Conservation (phyloP, 1,139 yeast genomes). For the Yamadazyma siamensis region DNA sequence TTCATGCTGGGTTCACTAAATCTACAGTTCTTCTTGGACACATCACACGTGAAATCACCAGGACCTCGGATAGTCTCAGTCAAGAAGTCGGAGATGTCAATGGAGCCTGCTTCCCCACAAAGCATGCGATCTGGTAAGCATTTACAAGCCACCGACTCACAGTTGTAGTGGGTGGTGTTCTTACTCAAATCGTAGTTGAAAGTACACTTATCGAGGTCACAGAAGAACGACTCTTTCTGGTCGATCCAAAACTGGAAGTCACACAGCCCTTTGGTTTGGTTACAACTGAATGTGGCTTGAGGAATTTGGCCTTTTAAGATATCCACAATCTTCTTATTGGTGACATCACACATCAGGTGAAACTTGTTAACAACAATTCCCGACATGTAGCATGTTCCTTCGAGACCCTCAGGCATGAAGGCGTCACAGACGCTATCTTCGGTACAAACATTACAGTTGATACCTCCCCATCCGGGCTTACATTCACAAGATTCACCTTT, state of each 20-base stretch:
- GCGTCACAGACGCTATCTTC: conserved; percentile 73
- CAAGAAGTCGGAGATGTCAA: conserved; percentile 89
- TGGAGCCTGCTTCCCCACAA: conserved; percentile 91
- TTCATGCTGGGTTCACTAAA: conserved; percentile 97
- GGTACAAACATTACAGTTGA: conserved; percentile 85
- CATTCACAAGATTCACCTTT: conserved; percentile 64
- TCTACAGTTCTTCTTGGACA: conserved; percentile 55
- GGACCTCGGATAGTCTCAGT: conserved; percentile 91
- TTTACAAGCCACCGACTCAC: conserved; percentile 73
- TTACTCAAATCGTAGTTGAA: conserved; percentile 61
- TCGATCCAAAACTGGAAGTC: conserved; percentile 97
- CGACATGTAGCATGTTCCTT: conserved; percentile 87
- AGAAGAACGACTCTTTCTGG: conserved; percentile 81
- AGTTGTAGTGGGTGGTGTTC: conserved; percentile 72
- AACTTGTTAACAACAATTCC: conserved; percentile 80
- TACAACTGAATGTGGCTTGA: conserved; percentile 89
- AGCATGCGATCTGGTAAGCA: conserved; percentile 91
- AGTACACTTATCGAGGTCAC: conserved; percentile 72
- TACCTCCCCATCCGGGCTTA: conserved; percentile 86
- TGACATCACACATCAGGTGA: conserved; percentile 93
- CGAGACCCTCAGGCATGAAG: conserved; percentile 82
- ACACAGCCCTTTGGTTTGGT: conserved; percentile 61
- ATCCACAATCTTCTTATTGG: conserved; percentile 78
- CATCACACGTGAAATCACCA: conserved; percentile 83
- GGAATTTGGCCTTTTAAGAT: conserved; percentile 80